These are phyloP conservation scores for Pseudonitzschia delicatissima DNA, from an alignment of 108 stramenopile species.

Conservation along the genomic window DNA sequence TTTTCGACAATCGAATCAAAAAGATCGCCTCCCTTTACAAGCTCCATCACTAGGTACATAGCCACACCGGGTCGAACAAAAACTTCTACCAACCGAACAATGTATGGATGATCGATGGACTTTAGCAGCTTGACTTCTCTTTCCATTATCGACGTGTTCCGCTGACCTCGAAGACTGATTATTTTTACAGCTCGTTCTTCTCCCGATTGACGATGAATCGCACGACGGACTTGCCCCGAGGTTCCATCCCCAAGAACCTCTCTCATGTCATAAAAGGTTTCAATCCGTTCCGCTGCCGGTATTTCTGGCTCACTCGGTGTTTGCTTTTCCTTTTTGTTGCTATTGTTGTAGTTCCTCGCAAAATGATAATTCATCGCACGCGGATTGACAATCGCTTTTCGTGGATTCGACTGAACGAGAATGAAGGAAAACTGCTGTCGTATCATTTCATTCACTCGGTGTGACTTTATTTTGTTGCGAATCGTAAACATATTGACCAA, in stretches of 20 bases:
- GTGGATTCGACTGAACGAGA: conserved; percentile 49
- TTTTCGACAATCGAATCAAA: conserved; percentile 89
- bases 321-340: neutral
- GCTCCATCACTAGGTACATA: conserved; percentile 88
- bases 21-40: conserved; percentile 87
- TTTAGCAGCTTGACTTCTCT: conserved; percentile 82
- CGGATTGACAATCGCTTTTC: conserved; percentile 35
- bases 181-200: conserved; percentile 89
- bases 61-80: conserved; percentile 62
- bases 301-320: conserved; percentile 4
- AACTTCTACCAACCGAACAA: conserved; percentile 86
- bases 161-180: conserved; percentile 57
- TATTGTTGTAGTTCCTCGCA: conserved; percentile 13
- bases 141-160: conserved; percentile 17
- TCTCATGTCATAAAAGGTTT: conserved; percentile 87
- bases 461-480: conserved; percentile 45
- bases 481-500: conserved; percentile 75
- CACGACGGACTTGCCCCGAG: conserved; percentile 87
- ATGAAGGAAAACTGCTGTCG: conserved; percentile 66
- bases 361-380: conserved; percentile 33
- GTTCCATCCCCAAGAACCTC: conserved; percentile 89
- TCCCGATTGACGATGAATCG: conserved; percentile 83
- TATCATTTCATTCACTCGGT: conserved; percentile 33
- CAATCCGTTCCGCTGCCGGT: conserved; percentile 35
- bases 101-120: conserved; percentile 86